These are phyloP conservation scores for Odontarrhena argentea DNA, from an alignment of 345 rosid species.

Conservation along the genomic window DNA sequence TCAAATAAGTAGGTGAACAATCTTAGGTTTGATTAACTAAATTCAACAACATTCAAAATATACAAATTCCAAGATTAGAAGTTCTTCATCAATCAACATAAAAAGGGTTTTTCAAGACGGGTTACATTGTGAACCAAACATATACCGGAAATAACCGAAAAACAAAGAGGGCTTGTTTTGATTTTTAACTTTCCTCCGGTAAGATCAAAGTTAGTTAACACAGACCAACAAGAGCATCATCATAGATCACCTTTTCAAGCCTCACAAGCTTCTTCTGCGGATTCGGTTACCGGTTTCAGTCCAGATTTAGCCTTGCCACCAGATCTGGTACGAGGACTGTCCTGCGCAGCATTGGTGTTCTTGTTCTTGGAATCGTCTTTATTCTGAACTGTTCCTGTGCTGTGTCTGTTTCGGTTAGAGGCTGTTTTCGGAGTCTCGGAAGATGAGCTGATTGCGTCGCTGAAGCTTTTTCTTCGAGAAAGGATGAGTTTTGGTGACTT, in stretches of 20 bases:
- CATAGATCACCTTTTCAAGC: slow-evolving; percentile 33
- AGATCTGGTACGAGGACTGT: slow-evolving; percentile 44
- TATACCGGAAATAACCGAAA: slow-evolving; percentile 36
- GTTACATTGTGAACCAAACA: slow-evolving; percentile 34
- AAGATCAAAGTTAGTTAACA: slow-evolving; percentile 34
- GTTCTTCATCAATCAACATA: slow-evolving; percentile 37
- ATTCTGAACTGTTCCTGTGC: slow-evolving; percentile 49
- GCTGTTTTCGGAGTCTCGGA: slow-evolving; percentile 29
- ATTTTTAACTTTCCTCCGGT: slow-evolving; percentile 21
- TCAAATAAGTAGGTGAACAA: neutral
- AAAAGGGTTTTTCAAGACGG: slow-evolving; percentile 17
- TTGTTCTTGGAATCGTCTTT: slow-evolving; percentile 37
- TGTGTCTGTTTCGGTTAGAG: slow-evolving; percentile 38
- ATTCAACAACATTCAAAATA: slow-evolving; percentile 6
- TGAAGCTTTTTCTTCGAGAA: slow-evolving; percentile 68
- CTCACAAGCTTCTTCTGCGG: slow-evolving; percentile 45
- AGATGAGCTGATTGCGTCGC: slow-evolving; percentile 42
- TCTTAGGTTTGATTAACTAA: neutral
- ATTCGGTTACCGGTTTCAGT: slow-evolving; percentile 46
- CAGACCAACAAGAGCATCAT: slow-evolving; percentile 30
- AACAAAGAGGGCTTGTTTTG: slow-evolving; percentile 35
- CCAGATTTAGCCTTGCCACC: slow-evolving; percentile 49
- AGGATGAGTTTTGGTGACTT: slow-evolving; percentile 66
- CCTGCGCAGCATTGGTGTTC: slow-evolving; percentile 31
- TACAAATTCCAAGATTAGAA: slow-evolving; percentile 28